Percentiles rank a stretch among this genome's conserved stretches.
Evolutionary conservation across 441 rosid species (phyloP).

Genomic region (Flueggea neowawraea): DNA sequence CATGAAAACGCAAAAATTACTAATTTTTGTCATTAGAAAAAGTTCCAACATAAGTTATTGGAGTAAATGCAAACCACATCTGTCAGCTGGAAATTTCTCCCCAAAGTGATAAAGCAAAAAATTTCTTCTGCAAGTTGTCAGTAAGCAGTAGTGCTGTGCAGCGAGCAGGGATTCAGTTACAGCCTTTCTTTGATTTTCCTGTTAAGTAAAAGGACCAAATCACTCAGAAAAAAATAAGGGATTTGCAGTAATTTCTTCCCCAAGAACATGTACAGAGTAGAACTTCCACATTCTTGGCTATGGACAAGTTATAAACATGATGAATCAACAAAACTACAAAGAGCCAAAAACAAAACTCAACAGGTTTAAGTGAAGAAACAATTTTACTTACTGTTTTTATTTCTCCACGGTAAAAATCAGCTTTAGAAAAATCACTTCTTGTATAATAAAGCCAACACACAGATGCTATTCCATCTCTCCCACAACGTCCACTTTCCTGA

Average conservation of each 20-base stretch:
- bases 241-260: too few relatives aligned
- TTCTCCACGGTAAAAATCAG: slow-evolving; percentile 46
- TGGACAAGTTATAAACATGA: too few relatives aligned
- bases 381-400: slow-evolving; percentile 28
- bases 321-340: too few relatives aligned
- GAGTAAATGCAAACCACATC: slow-evolving; percentile 34
- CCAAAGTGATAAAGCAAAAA: slow-evolving; percentile 49
- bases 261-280: too few relatives aligned
- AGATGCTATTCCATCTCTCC: slow-evolving; percentile 54
- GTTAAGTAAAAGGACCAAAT: background rate
- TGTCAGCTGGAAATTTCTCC: slow-evolving; percentile 30
- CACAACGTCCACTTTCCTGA: slow-evolving; percentile 58
- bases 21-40: too few relatives aligned
- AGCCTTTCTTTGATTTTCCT: slow-evolving; percentile 43
- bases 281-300: too few relatives aligned
- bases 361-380: background rate
- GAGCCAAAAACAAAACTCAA: background rate
- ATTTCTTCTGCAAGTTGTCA: slow-evolving; percentile 47
- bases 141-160: slow-evolving; percentile 37
- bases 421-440: slow-evolving; percentile 45
- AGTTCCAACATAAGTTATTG: background rate
- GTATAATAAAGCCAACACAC: slow-evolving; percentile 51
- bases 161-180: slow-evolving; percentile 36
- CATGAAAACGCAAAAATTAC: too few relatives aligned
- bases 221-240: too few relatives aligned